These are phyloP conservation scores for Murraya koenigii DNA, from an alignment of 345 rosid genomes.

Conservation along the genomic window DNA sequence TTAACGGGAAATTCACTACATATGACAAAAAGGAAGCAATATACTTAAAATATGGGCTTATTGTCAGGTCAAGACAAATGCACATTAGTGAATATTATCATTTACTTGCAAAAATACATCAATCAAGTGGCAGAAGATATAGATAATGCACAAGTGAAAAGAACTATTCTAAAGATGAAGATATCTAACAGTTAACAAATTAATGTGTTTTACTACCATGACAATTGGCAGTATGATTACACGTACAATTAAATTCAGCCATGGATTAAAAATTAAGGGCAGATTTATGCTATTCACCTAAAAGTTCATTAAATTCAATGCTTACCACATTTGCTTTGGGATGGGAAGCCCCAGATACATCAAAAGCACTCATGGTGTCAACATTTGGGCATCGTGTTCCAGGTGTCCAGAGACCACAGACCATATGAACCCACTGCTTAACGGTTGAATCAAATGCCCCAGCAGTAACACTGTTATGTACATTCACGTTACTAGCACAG, in stretches of 20 bases:
- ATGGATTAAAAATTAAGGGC: neutral
- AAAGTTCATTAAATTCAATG: neutral
- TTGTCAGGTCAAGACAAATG: neutral
- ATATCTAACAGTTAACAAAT: neutral
- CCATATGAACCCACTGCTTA: conserved; percentile 60
- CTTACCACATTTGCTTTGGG: conserved; percentile 35
- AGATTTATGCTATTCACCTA: neutral
- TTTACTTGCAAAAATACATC: neutral
- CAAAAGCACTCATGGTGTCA: conserved; percentile 54
- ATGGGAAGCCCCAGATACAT: conserved; percentile 39
- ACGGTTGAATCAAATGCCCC: conserved; percentile 39
- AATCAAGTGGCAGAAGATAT: neutral
- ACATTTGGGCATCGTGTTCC: conserved; percentile 54
- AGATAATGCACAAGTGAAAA: neutral
- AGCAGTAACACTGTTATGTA: conserved; percentile 38
- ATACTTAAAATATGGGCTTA: neutral
- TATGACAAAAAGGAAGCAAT: neutral
- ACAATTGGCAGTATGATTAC: neutral
- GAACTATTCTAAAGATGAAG: neutral
- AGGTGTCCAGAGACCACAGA: conserved; percentile 59
- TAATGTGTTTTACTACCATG: neutral
- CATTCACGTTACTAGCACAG: conserved; percentile 17
- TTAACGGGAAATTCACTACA: neutral
- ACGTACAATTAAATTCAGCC: neutral
- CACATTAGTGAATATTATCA: neutral